These are phyloP conservation scores for Cystobasidium tubakii DNA, from an alignment of 768 basidiomycete species.

Conservation along the genomic window DNA sequence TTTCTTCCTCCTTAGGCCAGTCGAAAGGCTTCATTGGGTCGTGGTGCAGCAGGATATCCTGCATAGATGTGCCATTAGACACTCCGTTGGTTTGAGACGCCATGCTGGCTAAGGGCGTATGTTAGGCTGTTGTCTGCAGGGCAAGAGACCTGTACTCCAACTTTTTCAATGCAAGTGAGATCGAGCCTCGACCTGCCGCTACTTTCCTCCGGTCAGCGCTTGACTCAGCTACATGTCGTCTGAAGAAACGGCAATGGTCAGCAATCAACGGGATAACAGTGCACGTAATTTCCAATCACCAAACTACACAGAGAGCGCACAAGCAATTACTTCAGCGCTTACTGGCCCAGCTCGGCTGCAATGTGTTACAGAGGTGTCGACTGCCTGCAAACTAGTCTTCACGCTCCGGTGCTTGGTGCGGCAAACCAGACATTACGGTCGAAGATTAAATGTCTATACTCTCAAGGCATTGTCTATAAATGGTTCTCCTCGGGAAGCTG, in stretches of 20 bases:
- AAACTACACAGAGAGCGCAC: no score
- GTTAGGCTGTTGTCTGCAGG: background rate
- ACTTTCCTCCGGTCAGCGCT: background rate
- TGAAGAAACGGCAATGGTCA: no score
- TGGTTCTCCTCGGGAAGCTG: background rate
- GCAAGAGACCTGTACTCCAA: background rate
- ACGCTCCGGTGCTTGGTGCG: no score
- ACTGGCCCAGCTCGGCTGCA: no score
- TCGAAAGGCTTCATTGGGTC: constrained; percentile 55
- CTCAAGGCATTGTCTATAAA: background rate
- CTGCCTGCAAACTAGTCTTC: no score
- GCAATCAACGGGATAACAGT: no score
- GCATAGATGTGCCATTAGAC: constrained; percentile 15
- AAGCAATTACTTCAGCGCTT: no score
- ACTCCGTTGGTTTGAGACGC: background rate
- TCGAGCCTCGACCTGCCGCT: background rate
- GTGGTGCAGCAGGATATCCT: constrained; percentile 34
- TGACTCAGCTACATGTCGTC: no score
- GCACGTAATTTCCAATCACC: no score
- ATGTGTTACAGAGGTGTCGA: no score
- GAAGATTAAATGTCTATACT: no score
- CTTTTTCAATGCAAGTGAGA: background rate
- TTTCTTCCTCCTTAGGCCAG: constrained; percentile 73
- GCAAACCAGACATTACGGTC: no score
- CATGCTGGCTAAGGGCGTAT: constrained; percentile 2